Evolutionary conservation across 257 asterid species (phyloP).

Genomic region (Ligustrum vulgare): DNA sequence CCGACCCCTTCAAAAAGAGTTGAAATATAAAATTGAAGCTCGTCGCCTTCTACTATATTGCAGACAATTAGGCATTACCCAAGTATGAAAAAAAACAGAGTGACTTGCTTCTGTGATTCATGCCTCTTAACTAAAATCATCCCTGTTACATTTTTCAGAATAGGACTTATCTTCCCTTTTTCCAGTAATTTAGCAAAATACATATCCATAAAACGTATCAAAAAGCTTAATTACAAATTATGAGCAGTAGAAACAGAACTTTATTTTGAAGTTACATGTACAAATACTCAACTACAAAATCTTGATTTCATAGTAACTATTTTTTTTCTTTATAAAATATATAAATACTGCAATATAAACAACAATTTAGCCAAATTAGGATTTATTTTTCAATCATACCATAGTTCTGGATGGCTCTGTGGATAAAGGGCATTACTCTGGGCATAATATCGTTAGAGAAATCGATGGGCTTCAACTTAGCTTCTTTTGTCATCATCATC

Average conservation of each 20-base stretch:
- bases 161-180: neutral
- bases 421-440: slow-evolving; percentile 36
- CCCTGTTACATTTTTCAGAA: neutral
- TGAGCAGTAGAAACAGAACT: neutral
- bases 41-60: too few species aligned
- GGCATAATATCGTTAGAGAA: slow-evolving; percentile 38
- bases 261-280: neutral
- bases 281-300: neutral
- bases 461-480: slow-evolving; percentile 41
- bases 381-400: slow-evolving; percentile 21
- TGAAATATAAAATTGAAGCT: too few species aligned
- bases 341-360: neutral
- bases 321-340: too few species aligned
- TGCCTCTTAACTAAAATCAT: neutral
- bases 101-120: neutral
- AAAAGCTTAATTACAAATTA: neutral
- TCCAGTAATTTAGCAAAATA: neutral
- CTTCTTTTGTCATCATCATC: slow-evolving; percentile 25
- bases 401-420: slow-evolving; percentile 13
- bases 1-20: neutral
- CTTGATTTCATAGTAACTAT: neutral
- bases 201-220: neutral
- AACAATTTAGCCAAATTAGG: neutral
- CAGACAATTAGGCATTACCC: neutral
- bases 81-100: neutral